phyloP scores from a whole-genome alignment of 768 basidiomycete species.

The Tephrocybe rancida region DNA sequence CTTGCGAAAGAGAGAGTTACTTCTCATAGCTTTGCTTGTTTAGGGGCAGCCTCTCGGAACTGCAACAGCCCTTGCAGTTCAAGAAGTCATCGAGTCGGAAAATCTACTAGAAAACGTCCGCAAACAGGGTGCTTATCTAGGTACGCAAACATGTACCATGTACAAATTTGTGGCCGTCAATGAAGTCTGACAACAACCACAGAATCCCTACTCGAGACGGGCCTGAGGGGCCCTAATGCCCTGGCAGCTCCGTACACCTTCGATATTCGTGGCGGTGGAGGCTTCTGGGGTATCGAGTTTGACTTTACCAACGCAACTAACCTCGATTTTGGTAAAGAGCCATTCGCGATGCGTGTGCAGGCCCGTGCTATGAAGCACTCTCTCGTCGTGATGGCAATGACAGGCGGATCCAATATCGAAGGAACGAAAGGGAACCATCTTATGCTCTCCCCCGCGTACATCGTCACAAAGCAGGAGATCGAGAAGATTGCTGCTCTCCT shows the following conservation, averaged over 20 bases:
- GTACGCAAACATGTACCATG: conserved; percentile 24
- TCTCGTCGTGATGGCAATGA: conserved; percentile 74
- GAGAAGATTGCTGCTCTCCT: conserved; percentile 68
- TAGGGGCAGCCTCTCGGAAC: conserved; percentile 78
- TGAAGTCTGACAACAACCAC: not conserved
- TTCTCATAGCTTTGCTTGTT: not conserved
- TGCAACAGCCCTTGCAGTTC: conserved; percentile 81
- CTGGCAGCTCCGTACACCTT: conserved; percentile 66
- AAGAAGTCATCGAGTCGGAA: conserved; percentile 68
- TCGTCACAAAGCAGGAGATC: conserved; percentile 68
- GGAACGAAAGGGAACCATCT: conserved; percentile 73
- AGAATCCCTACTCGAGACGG: conserved; percentile 54
- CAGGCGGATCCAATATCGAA: conserved; percentile 67
- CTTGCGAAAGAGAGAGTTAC: not conserved
- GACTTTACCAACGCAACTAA: conserved; percentile 56
- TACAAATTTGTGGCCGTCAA: not conserved
- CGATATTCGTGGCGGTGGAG: conserved; percentile 83
- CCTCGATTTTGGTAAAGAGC: conserved; percentile 51
- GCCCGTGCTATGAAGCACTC: conserved; percentile 68
- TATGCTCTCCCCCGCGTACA: conserved; percentile 82
- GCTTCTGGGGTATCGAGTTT: conserved; percentile 86
- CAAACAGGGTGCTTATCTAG: conserved; percentile 61
- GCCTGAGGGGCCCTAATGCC: conserved; percentile 57
- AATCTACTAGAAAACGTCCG: conserved; percentile 70
- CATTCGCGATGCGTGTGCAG: conserved; percentile 73